A percentile compares a stretch with the other conserved stretches of the same genome.
These are phyloP conservation scores for Colletotrichum shisoi DNA, from an alignment of 2,329 filamentous ascomycete genomes.

Conservation along the genomic window DNA sequence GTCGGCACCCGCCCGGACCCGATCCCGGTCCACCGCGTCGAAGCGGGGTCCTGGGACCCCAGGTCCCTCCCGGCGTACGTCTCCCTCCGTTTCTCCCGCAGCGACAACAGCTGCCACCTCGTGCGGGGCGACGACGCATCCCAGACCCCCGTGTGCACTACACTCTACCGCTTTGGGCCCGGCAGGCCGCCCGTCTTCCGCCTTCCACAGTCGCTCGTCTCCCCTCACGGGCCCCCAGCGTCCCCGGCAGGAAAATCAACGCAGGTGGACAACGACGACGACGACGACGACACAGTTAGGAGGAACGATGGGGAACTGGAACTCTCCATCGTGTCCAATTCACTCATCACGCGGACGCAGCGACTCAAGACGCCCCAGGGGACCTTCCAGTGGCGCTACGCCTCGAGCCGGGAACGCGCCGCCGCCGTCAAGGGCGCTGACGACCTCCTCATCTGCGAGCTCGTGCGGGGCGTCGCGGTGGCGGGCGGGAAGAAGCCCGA, in stretches of 20 bases:
- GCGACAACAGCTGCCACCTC: slow-evolving; percentile 60
- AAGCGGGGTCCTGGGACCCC: slow-evolving; percentile 42
- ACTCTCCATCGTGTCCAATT: slow-evolving; percentile 47
- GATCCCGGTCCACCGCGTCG: slow-evolving; percentile 55
- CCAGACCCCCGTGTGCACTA: slow-evolving; percentile 53
- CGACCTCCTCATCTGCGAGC: slow-evolving; percentile 62
- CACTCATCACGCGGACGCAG: slow-evolving; percentile 57
- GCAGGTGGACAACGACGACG: slow-evolving; percentile 41
- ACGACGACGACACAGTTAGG: slow-evolving; percentile 39
- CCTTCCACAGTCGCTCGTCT: slow-evolving; percentile 38
- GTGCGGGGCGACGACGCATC: slow-evolving; percentile 52
- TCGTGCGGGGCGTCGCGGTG: slow-evolving; percentile 49
- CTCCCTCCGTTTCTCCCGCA: slow-evolving; percentile 57
- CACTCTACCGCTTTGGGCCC: slow-evolving; percentile 66
- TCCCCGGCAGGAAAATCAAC: slow-evolving; percentile 40
- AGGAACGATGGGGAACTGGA: slow-evolving; percentile 38
- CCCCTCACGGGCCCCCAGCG: slow-evolving; percentile 36
- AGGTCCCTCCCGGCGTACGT: slow-evolving; percentile 51
- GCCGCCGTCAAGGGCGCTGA: slow-evolving; percentile 50
- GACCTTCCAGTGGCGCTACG: slow-evolving; percentile 65
- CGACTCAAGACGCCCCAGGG: slow-evolving; percentile 59
- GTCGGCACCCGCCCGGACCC: slow-evolving; percentile 48
- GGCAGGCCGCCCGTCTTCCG: slow-evolving; percentile 59
- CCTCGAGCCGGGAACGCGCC: slow-evolving; percentile 55
- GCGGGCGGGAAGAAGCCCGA: slow-evolving; percentile 25